Base-by-base conservation (phyloP, 371 early-diverging fungal species). In the Mucor circinelloides region DNA sequence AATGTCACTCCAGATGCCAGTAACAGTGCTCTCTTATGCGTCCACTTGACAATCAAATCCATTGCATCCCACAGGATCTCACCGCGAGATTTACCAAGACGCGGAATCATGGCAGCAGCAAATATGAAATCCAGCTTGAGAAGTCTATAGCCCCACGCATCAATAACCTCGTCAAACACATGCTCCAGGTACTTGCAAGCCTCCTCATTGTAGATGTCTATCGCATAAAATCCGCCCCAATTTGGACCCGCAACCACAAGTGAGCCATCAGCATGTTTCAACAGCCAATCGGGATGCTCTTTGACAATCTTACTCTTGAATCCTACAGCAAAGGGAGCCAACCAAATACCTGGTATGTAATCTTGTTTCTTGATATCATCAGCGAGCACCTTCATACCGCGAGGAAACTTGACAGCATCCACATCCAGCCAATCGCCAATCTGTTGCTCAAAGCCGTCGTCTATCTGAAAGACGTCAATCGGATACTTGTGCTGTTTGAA, bases 1-100 rank as follows among this genome's bases (percentile, higher is more conserved):
- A 88, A 64, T 1, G 88, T 84, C 1, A 84, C 85, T 31, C 88
- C 88, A 56, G 86, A 88, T 1, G 85, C 88, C 28, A 88, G 68
- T 15, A 86, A 70, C 30, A 85, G 44, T 25, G 78, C 81, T 4
- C 83, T 78, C 1, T 82, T 72, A 2, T 80, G 78, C 1, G 73
- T 76, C 58, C 82, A 64, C 46, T 78, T 75, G 7, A 82, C 82
- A 2, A 84, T 69, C 54, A 86, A 67, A 19, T 79, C 79, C 81
- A 85, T 82, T 2, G 86, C 83, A 56, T 88, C 88, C 77, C 79
- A 85, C 85, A 85, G 81, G 55, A 86, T 82, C 55, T 88, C 85
- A 31, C 85, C 86, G 0, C 86, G 81, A 4, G 85, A 77, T 59
- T 84, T 84, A 58, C 85, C 85, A 7, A 78, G 64, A 4, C 85